Conservation (phyloP, 2,329 filamentous ascomycete species). For the Aspergillus terreus region DNA sequence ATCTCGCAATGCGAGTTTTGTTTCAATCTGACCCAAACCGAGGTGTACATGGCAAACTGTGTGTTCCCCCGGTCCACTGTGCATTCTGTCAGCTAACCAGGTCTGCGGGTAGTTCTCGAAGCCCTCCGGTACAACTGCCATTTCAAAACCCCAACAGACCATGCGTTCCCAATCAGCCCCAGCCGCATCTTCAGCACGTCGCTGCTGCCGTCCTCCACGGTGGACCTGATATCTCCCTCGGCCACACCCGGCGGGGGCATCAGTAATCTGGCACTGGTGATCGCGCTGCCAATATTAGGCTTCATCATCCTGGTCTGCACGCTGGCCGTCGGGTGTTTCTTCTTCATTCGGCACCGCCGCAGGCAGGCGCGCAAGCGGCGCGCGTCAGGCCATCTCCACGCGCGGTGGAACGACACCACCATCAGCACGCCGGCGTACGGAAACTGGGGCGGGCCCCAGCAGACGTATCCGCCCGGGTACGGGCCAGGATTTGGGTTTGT, state of each 20-base stretch:
- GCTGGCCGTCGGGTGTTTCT: constrained; percentile 37
- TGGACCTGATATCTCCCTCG: constrained; percentile 3
- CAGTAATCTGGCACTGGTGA: constrained; percentile 37
- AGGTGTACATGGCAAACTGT: constrained; percentile 45
- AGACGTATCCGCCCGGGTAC: constrained; percentile 11
- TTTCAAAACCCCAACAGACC: constrained; percentile 32
- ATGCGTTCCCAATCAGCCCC: constrained; percentile 38
- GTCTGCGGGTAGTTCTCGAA: constrained; percentile 33
- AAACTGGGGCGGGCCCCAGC: constrained; percentile 22
- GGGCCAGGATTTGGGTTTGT: constrained; percentile 22
- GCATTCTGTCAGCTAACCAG: neutral
- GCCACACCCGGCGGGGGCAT: constrained; percentile 3
- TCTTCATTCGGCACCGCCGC: constrained; percentile 41
- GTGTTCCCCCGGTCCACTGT: constrained; percentile 12
- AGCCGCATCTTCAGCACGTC: constrained; percentile 40
- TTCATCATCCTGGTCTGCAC: constrained; percentile 36
- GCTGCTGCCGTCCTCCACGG: constrained; percentile 32
- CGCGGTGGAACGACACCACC: constrained; percentile 33
- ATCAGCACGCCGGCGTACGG: constrained; percentile 26
- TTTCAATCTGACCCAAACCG: constrained; percentile 40
- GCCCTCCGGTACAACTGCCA: constrained; percentile 44
- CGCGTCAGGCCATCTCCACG: constrained; percentile 27
- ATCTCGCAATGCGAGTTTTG: constrained; percentile 42
- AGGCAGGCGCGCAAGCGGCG: constrained; percentile 28
- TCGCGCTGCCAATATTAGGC: constrained; percentile 42